These are phyloP conservation scores for Tolypocladium sp. DNA, from an alignment of 2,329 filamentous ascomycete genomes.

Conservation along the genomic window DNA sequence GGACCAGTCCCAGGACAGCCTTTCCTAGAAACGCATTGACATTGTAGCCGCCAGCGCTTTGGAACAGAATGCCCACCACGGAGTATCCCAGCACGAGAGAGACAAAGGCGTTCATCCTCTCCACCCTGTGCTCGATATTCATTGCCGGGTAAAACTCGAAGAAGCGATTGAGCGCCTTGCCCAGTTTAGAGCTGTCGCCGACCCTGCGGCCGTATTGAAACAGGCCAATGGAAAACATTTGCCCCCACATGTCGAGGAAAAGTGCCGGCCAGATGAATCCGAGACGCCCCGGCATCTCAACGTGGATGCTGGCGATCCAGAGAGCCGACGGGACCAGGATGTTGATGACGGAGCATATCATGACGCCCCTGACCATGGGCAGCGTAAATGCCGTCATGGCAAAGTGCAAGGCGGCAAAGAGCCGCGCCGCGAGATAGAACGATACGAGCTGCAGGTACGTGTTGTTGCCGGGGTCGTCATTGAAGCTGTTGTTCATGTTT, in stretches of 20 bases:
- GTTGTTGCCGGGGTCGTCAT: constrained; percentile 25
- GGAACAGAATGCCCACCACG: constrained; percentile 52
- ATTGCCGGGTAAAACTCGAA: constrained; percentile 53
- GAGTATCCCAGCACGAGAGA: constrained; percentile 56
- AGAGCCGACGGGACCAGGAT: constrained; percentile 39
- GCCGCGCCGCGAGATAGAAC: constrained; percentile 50
- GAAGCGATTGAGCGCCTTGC: constrained; percentile 18
- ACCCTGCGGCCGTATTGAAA: constrained; percentile 18
- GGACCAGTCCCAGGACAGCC: constrained; percentile 46
- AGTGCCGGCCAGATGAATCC: constrained; percentile 49
- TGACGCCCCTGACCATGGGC: constrained; percentile 48
- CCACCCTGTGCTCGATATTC: constrained; percentile 58
- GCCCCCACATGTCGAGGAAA: constrained; percentile 40
- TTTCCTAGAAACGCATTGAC: constrained; percentile 54
- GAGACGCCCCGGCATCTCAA: constrained; percentile 43
- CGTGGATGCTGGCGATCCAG: constrained; percentile 52
- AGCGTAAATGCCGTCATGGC: constrained; percentile 35
- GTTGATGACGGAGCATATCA: constrained; percentile 38
- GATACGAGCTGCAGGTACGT: constrained; percentile 51
- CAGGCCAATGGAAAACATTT: constrained; percentile 30
- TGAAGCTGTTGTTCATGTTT: constrained; percentile 50
- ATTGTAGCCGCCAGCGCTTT: constrained; percentile 34
- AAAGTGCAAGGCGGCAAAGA: constrained; percentile 42
- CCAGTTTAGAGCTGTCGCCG: constrained; percentile 10
- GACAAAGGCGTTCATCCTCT: constrained; percentile 56